Base-by-base conservation (phyloP, 2,329 filamentous ascomycete genomes). In the Amylocarpus encephaloides region DNA sequence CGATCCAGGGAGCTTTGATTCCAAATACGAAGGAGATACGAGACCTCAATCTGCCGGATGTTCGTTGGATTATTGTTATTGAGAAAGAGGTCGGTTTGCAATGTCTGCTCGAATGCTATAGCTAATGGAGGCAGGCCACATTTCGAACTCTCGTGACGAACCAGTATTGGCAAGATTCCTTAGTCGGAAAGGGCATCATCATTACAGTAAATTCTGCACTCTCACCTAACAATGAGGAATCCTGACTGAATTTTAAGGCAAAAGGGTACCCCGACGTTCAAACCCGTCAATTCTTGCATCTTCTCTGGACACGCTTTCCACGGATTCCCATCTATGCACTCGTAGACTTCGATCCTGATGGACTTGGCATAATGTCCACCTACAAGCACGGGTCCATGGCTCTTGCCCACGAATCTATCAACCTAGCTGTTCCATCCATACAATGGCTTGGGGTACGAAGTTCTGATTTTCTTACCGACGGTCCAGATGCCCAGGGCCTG, bases 201-300 rank as follows among this genome's bases (percentile, higher is more conserved):
- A 60, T 91, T 18, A 91, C 87, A 3, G 85, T 85, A 70, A 33
- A 62, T 46, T 3, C 1, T n/a, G 29, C 32, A 26, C 18, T n/a
- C 18, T 26, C 9, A 22, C 5, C 9, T 12, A 15, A 43, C 4
- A 26, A 13, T 16, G n/a, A 6, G 18, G 3, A 11, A n/a, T 12
- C n/a, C 33, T 51, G 5, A 43, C n/a, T 13, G 10, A 33, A 15
- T 2, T 22, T 22, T 3, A 47, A 89, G 84, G 88, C 82, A 1
- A 93, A 91, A 72, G 88, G 88, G 1, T 93, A 89, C 61, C 87
- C 88, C 0, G 88, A 93, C 59, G 70, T 92, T 43, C 75, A 77
- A 1, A 89, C 86, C 0, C 74, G 85, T 6, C 73, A 74, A 13
- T 83, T 92, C 47, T 68, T 92, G 1, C 73, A 74, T 38, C 64